Percentiles rank a stretch among this genome's conserved stretches.
phyloP scores from a whole-genome alignment of 2,329 filamentous ascomycete species.

The Pseudocercospora ulei region DNA sequence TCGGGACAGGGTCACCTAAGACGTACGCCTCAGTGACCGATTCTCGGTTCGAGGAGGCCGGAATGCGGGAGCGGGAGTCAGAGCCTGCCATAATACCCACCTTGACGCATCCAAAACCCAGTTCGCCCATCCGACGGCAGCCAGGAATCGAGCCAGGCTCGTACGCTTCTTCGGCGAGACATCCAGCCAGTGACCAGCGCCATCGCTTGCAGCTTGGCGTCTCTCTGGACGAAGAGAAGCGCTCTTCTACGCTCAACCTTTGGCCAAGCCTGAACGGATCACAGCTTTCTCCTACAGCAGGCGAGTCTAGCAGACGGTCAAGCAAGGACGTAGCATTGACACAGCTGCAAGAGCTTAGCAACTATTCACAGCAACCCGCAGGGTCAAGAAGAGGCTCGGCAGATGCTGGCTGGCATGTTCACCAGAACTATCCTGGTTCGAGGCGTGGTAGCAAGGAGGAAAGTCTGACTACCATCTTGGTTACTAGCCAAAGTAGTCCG shows the following conservation, averaged over 20 bases:
- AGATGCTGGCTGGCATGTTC: conserved; percentile 31
- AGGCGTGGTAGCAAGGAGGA: conserved; percentile 33
- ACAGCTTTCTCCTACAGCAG: conserved; percentile 23
- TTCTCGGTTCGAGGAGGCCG: conserved; percentile 30
- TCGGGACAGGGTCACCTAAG: conserved; percentile 20
- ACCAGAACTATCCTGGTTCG: conserved; percentile 31
- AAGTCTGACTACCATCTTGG: conserved; percentile 33
- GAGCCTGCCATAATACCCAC: conserved; percentile 26
- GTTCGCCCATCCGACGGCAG: conserved; percentile 21
- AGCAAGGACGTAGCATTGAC: conserved; percentile 35
- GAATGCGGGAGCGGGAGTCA: conserved; percentile 26
- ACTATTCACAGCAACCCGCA: conserved; percentile 27
- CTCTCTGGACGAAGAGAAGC: conserved; percentile 21
- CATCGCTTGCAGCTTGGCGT: conserved; percentile 24
- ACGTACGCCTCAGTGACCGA: conserved; percentile 30
- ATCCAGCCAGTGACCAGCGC: conserved; percentile 26
- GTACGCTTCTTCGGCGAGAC: conserved; percentile 14
- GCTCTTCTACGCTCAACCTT: conserved; percentile 24
- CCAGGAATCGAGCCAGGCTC: conserved; percentile 14
- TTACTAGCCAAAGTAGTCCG: conserved; percentile 30
- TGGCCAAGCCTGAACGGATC: conserved; percentile 18
- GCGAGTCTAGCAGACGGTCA: conserved; percentile 29
- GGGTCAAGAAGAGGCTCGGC: conserved; percentile 32
- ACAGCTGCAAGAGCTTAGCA: conserved; percentile 30
- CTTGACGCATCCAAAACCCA: conserved; percentile 20